Evolutionary conservation across 768 basidiomycete genomes (phyloP).

Genomic region (Trametes cinnabarina): DNA sequence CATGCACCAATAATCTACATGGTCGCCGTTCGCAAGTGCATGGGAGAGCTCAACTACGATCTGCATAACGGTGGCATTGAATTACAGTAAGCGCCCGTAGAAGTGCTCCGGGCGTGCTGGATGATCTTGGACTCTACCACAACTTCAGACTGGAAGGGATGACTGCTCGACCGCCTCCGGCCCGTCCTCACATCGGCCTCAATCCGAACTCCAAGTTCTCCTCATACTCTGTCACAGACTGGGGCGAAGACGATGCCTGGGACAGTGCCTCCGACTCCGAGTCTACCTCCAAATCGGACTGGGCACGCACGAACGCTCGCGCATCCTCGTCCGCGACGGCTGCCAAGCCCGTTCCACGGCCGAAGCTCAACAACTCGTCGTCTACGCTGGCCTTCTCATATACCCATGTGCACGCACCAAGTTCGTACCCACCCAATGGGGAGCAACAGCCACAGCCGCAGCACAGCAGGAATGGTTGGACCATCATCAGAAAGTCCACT

Average conservation of each 20-base stretch:
- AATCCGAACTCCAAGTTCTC: constrained; percentile 46
- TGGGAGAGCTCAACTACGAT: too few relatives aligned
- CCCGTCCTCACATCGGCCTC: constrained; percentile 70
- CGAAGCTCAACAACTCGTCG: constrained; percentile 50
- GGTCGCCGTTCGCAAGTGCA: too few relatives aligned
- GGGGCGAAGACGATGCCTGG: constrained; percentile 89
- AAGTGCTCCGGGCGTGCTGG: not conserved
- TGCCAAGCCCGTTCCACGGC: constrained; percentile 56
- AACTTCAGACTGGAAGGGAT: constrained; percentile 23
- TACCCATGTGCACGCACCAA: constrained; percentile 73
- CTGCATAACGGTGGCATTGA: too few relatives aligned
- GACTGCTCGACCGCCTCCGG: constrained; percentile 65
- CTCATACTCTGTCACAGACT: constrained; percentile 49
- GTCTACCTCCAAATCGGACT: constrained; percentile 45
- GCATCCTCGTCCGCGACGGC: constrained; percentile 37
- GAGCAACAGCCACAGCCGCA: constrained; percentile 28
- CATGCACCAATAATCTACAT: too few relatives aligned
- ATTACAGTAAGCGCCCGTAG: not conserved
- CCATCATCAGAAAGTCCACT: constrained; percentile 57
- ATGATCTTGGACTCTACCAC: constrained; percentile 7
- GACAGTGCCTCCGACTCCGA: constrained; percentile 81
- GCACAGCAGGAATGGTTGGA: constrained; percentile 67
- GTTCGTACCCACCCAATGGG: constrained; percentile 68
- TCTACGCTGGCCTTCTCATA: constrained; percentile 77
- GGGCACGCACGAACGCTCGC: constrained; percentile 22